Percentiles rank a stretch among this genome's conserved stretches.
Conservation (phyloP, 495 filamentous ascomycete genomes). For the Podospora conica region DNA sequence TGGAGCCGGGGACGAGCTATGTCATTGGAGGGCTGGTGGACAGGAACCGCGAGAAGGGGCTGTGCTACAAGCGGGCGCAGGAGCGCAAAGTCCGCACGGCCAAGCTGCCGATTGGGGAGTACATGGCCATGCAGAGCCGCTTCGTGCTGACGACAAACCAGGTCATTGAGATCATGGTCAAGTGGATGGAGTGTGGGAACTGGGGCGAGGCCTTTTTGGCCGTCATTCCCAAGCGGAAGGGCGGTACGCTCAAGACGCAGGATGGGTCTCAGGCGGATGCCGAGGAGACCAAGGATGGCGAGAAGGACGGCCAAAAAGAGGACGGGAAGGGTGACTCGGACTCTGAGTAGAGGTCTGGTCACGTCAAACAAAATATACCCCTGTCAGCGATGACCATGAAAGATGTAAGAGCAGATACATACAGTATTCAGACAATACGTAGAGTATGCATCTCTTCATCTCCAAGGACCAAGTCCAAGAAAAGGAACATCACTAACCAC, state of each 20-base stretch:
- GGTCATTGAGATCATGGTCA: conserved; percentile 90
- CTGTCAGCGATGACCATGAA: not conserved
- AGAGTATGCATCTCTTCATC: not conserved
- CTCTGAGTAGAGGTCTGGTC: not conserved
- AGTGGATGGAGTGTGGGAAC: conserved; percentile 80
- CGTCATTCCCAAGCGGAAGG: conserved; percentile 81
- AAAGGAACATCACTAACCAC: not conserved
- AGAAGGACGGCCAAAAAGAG: not conserved
- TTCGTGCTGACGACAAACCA: conserved; percentile 88
- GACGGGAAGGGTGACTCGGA: not conserved
- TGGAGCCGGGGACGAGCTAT: conserved; percentile 82
- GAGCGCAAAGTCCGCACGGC: conserved; percentile 75
- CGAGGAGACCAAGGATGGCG: conserved; percentile 8
- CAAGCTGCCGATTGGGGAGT: conserved; percentile 86
- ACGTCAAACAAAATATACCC: not conserved
- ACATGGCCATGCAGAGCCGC: conserved; percentile 79
- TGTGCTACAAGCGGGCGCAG: conserved; percentile 79
- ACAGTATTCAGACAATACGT: not conserved
- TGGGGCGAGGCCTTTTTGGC: conserved; percentile 86
- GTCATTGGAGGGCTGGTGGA: conserved; percentile 94
- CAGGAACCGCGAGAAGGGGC: conserved; percentile 87
- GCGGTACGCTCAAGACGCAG: conserved; percentile 49
- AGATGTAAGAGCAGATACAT: not conserved
- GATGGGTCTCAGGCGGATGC: conserved; percentile 26
- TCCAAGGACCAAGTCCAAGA: not conserved